A percentile compares a stretch with the other conserved stretches of the same genome.
Conservation (phyloP, 768 basidiomycete species). For the Leccinum uliginosum region DNA sequence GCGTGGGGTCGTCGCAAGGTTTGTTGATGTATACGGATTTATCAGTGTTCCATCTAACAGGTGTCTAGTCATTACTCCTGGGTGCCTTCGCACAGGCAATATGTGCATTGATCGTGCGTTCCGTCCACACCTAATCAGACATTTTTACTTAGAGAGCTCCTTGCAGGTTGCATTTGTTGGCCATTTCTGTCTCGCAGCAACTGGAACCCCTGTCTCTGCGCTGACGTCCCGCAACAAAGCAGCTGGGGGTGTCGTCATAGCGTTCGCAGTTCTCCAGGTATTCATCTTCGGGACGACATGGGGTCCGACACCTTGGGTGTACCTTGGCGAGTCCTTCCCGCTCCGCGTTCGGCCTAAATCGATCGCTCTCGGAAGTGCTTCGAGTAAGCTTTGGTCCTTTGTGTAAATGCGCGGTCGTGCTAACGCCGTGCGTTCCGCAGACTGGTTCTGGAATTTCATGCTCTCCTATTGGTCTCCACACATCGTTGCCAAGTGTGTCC, state of each 20-base stretch:
- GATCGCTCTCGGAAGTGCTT: constrained; percentile 69
- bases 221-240: constrained; percentile 54
- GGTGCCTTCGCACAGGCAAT: constrained; percentile 58
- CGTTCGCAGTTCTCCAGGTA: constrained; percentile 76
- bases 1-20: constrained; percentile 69
- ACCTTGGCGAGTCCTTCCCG: constrained; percentile 78
- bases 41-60: neutral
- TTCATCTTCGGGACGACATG: constrained; percentile 70
- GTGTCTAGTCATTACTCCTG: constrained; percentile 53
- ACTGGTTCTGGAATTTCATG: constrained; percentile 76
- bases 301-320: constrained; percentile 76
- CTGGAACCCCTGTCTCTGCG: constrained; percentile 40
- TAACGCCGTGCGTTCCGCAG: constrained; percentile 15
- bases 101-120: constrained; percentile 57
- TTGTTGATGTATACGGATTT: constrained; percentile 6
- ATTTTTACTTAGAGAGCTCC: neutral
- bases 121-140: neutral
- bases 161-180: constrained; percentile 64
- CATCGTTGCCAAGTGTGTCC: constrained; percentile 49
- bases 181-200: constrained; percentile 58
- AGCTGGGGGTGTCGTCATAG: constrained; percentile 65
- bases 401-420: constrained; percentile 4
- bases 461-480: constrained; percentile 69
- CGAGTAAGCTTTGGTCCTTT: constrained; percentile 30
- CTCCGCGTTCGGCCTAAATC: constrained; percentile 73